phyloP scores from a whole-genome alignment of 2,329 filamentous ascomycete genomes.

The Penicillium concentricum region DNA sequence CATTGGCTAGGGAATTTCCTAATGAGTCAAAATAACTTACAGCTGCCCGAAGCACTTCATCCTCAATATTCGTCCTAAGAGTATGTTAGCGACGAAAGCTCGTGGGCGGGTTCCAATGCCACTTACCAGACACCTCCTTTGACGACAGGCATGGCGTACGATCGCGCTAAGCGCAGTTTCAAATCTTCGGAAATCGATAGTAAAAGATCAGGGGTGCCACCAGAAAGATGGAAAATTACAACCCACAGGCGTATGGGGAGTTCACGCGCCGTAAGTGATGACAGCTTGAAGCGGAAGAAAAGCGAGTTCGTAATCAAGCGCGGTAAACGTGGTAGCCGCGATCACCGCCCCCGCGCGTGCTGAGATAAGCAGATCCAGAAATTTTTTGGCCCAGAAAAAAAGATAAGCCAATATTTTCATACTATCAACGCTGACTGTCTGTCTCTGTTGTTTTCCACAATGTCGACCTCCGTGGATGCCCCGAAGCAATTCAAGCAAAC shows the following conservation, averaged over 20 bases:
- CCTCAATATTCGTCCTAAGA: constrained; percentile 66
- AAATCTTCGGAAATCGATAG: not conserved
- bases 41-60: constrained; percentile 95
- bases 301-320: constrained; percentile 28
- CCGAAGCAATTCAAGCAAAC: constrained; percentile 83
- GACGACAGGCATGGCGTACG: constrained; percentile 59
- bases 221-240: constrained; percentile 15
- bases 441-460: constrained; percentile 19
- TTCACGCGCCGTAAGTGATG: constrained; percentile 23
- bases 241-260: constrained; percentile 17
- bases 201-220: not conserved
- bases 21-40: constrained; percentile 36
- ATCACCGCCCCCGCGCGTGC: constrained; percentile 22
- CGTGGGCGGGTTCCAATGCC: not conserved
- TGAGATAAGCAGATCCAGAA: constrained; percentile 35
- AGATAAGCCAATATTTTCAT: constrained; percentile 19
- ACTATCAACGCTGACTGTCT: constrained; percentile 4
- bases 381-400: constrained; percentile 33
- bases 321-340: constrained; percentile 21
- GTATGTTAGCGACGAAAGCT: constrained; percentile 18
- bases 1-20: not conserved
- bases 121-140: constrained; percentile 63
- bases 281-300: constrained; percentile 22
- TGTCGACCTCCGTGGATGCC: constrained; percentile 48
- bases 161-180: constrained; percentile 12